A percentile compares a stretch with the other conserved stretches of the same genome.
These are phyloP conservation scores for Solioccasus polychromus DNA, from an alignment of 768 basidiomycete species.

Conservation along the genomic window DNA sequence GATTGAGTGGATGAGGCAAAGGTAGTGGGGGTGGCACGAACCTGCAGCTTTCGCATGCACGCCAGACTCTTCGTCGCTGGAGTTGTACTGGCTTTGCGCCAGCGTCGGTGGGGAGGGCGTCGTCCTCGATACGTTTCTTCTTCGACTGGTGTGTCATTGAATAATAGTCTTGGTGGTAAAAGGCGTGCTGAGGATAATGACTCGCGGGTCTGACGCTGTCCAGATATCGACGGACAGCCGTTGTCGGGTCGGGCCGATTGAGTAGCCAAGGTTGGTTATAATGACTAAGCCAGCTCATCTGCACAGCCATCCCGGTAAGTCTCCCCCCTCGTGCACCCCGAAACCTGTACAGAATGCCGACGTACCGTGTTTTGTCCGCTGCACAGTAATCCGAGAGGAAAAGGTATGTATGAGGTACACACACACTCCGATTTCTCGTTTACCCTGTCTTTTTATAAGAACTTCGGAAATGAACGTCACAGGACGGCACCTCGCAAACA, in stretches of 20 bases:
- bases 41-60: conserved; percentile 90
- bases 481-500: conserved; percentile 11
- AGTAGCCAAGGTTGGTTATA: conserved; percentile 15
- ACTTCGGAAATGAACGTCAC: conserved; percentile 38
- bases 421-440: conserved; percentile 8
- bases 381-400: conserved; percentile 8
- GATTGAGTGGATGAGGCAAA: conserved; percentile 10
- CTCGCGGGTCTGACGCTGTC: conserved; percentile 19
- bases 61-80: conserved; percentile 79
- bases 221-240: conserved; percentile 34
- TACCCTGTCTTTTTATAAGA: conserved; percentile 29
- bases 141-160: conserved; percentile 57
- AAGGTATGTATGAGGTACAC: conserved; percentile 24
- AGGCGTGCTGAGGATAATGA: conserved; percentile 22
- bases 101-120: conserved; percentile 45
- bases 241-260: conserved; percentile 37
- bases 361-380: conserved; percentile 15
- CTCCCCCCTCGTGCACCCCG: conserved; percentile 15
- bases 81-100: conserved; percentile 72
- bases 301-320: conserved; percentile 26
- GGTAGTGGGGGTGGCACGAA: conserved; percentile 32
- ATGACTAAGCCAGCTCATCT: conserved; percentile 36
- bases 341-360: conserved; percentile 15
- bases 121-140: conserved; percentile 76
- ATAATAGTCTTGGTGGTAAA: conserved; percentile 43